Conservation (phyloP, 768 basidiomycete genomes). For the Tylopilus balloui region DNA sequence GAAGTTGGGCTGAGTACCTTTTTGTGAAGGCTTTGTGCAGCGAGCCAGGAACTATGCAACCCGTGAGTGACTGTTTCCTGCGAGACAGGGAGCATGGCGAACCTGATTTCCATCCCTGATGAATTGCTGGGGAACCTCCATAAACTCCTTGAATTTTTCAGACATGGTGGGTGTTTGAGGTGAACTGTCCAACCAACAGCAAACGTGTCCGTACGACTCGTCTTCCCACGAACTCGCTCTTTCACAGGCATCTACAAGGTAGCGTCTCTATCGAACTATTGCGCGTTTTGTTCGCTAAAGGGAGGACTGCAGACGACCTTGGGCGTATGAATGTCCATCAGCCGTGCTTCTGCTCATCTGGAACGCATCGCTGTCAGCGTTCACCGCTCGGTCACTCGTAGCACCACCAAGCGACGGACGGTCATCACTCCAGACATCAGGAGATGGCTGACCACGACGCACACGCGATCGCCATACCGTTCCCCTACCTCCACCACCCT, state of each 20-base stretch:
- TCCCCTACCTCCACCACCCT: neutral
- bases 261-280: neutral
- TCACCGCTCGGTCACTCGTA: slow-evolving; percentile 19
- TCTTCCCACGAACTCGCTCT: slow-evolving; percentile 26
- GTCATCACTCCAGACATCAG: slow-evolving; percentile 12
- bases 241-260: slow-evolving; percentile 14
- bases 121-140: slow-evolving; percentile 90
- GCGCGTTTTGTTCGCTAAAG: slow-evolving; percentile 4
- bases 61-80: slow-evolving; percentile 8
- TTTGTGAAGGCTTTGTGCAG: slow-evolving; percentile 96
- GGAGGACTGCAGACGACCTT: slow-evolving; percentile 13
- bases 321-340: slow-evolving; percentile 60
- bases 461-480: slow-evolving; percentile 6
- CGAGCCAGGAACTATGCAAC: slow-evolving; percentile 79
- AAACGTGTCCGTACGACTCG: slow-evolving; percentile 27
- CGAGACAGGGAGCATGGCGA: slow-evolving; percentile 16
- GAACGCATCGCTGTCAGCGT: slow-evolving; percentile 27
- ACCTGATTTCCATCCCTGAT: slow-evolving; percentile 92
- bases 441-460: slow-evolving; percentile 21
- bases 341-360: slow-evolving; percentile 34
- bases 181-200: slow-evolving; percentile 14
- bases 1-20: slow-evolving; percentile 51
- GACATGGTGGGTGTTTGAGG: slow-evolving; percentile 57
- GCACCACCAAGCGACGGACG: slow-evolving; percentile 9
- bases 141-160: slow-evolving; percentile 85